Conservation (phyloP, 1,139 yeast species). For the Candida frijolesensis region DNA sequence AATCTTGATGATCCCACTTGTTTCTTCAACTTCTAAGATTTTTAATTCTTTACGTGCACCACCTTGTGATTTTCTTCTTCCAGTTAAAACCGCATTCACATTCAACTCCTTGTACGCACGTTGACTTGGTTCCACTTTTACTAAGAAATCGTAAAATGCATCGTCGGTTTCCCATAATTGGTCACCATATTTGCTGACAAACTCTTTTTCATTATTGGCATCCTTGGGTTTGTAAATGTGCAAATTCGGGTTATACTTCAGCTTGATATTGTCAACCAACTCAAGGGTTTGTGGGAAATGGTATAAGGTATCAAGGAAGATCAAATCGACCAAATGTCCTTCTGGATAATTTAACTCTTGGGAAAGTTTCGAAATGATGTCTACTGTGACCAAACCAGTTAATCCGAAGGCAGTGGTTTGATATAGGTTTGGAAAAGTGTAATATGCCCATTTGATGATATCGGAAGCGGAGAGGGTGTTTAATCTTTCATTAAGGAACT, state of each 20-base stretch:
- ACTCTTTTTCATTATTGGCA: constrained; percentile 61
- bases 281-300: constrained; percentile 92
- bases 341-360: constrained; percentile 11
- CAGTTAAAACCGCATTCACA: constrained; percentile 86
- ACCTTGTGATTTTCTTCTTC: constrained; percentile 90
- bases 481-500: constrained; percentile 64
- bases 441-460: constrained; percentile 77
- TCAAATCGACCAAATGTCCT: constrained; percentile 63
- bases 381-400: constrained; percentile 86
- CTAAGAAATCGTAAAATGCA: constrained; percentile 77
- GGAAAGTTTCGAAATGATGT: constrained; percentile 67
- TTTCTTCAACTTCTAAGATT: constrained; percentile 73
- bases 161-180: constrained; percentile 85
- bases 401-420: constrained; percentile 97
- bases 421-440: constrained; percentile 76
- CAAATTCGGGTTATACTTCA: constrained; percentile 55
- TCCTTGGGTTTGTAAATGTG: constrained; percentile 69
- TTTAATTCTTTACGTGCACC: constrained; percentile 76
- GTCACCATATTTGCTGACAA: constrained; percentile 69
- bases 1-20: constrained; percentile 73
- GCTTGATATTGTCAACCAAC: constrained; percentile 61
- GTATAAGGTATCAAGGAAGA: constrained; percentile 87
- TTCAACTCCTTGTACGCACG: constrained; percentile 75
- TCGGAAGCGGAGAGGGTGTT: constrained; percentile 64
- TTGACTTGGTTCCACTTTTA: constrained; percentile 90